phyloP scores from a whole-genome alignment of 192 early-diverging fungal species.

The Bifiguratus adelaidae region DNA sequence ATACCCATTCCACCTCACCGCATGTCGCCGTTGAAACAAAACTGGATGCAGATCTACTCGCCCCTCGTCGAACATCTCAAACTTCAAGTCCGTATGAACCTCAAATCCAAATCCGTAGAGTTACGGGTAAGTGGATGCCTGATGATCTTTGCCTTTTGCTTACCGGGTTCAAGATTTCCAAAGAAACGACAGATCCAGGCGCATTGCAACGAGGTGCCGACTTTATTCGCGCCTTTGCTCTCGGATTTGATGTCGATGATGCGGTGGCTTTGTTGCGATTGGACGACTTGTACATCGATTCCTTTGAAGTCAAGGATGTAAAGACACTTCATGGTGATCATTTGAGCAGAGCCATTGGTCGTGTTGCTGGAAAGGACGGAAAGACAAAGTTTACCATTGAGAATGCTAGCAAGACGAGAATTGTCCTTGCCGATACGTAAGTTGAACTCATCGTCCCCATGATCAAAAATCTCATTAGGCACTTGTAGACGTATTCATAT shows the following conservation, averaged over 20 bases:
- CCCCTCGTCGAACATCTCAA: slow-evolving; percentile 94
- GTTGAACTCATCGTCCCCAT: no score
- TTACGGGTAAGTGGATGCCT: slow-evolving; percentile 40
- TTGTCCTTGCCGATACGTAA: slow-evolving; percentile 91
- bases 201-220: slow-evolving; percentile 95
- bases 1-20: slow-evolving; percentile 93
- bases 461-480: no score
- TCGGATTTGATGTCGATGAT: slow-evolving; percentile 94
- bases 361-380: slow-evolving; percentile 96
- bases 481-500: slow-evolving; percentile 83
- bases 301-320: slow-evolving; percentile 97
- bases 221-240: slow-evolving; percentile 86
- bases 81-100: slow-evolving; percentile 93
- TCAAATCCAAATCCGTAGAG: slow-evolving; percentile 83
- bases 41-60: slow-evolving; percentile 95
- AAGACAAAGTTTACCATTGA: slow-evolving; percentile 97
- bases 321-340: slow-evolving; percentile 94
- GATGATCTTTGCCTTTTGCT: no score
- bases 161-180: slow-evolving; percentile 40
- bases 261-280: slow-evolving; percentile 87
- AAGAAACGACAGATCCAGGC: slow-evolving; percentile 77
- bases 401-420: slow-evolving; percentile 90
- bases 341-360: slow-evolving; percentile 92
- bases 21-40: slow-evolving; percentile 79
- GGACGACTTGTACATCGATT: slow-evolving; percentile 94